Conservation (phyloP, 106 monocot species). For the Xerophyta viscosa region DNA sequence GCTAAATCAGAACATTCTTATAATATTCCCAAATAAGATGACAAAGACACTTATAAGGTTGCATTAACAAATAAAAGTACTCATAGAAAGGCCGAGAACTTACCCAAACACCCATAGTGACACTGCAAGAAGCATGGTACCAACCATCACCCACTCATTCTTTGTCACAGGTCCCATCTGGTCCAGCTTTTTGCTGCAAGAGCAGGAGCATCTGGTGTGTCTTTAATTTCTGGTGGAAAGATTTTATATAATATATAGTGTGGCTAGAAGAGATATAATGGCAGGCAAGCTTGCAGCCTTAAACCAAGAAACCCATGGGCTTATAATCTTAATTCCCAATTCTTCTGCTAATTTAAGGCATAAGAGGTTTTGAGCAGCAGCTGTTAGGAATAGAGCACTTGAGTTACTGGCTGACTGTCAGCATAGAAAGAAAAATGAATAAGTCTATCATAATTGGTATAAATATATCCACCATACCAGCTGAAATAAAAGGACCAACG, state of each 20-base stretch:
- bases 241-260: conserved; percentile 29
- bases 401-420: conserved; percentile 36
- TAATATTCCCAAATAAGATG: too few species aligned
- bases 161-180: conserved; percentile 27
- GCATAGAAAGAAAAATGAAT: too few species aligned
- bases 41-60: too few species aligned
- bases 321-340: conserved; percentile 23
- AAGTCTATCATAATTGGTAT: too few species aligned
- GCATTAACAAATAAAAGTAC: background rate
- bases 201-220: conserved; percentile 35
- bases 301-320: conserved; percentile 34
- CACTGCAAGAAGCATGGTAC: conserved; percentile 34
- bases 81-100: background rate
- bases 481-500: too few species aligned
- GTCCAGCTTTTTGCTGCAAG: conserved; percentile 20
- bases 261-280: conserved; percentile 27
- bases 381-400: conserved; percentile 37
- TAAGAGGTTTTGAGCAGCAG: conserved; percentile 36
- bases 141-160: conserved; percentile 33
- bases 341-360: conserved; percentile 38
- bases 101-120: conserved; percentile 41
- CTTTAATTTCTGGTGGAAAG: conserved; percentile 29
- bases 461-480: too few species aligned
- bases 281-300: conserved; percentile 39
- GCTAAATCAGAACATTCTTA: too few species aligned